Percentiles rank a stretch among this genome's conserved stretches.
Evolutionary conservation across 768 basidiomycete species (phyloP).

Genomic region (Tylopilus subfusipes): DNA sequence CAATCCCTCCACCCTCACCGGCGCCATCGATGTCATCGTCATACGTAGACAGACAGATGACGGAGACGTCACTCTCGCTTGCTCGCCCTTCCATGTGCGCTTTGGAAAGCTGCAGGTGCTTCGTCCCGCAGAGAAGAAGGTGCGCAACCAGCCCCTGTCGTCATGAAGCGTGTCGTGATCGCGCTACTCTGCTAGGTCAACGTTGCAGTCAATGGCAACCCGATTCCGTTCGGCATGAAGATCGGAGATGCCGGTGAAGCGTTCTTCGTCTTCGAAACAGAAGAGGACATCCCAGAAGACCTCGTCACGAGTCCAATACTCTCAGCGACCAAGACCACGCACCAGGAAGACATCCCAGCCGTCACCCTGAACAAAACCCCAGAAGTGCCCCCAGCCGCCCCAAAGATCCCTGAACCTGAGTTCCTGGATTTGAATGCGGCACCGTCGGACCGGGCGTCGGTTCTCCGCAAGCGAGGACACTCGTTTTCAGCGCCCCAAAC

Average conservation of each 20-base stretch:
- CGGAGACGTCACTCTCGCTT: conserved; percentile 69
- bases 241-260: conserved; percentile 98
- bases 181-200: conserved; percentile 61
- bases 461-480: conserved; percentile 22
- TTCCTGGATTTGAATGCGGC: conserved; percentile 78
- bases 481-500: conserved; percentile 29
- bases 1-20: conserved; percentile 95
- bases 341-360: conserved; percentile 30
- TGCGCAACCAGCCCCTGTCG: conserved; percentile 26
- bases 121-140: conserved; percentile 91
- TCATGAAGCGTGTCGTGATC: background rate
- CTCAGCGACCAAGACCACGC: conserved; percentile 45
- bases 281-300: conserved; percentile 88
- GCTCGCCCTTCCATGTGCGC: conserved; percentile 95
- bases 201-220: conserved; percentile 79
- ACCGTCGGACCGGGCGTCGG: conserved; percentile 9
- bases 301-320: conserved; percentile 92
- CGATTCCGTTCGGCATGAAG: conserved; percentile 95
- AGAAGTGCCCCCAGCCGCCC: conserved; percentile 1
- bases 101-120: conserved; percentile 98
- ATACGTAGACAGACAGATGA: conserved; percentile 68
- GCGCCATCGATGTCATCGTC: conserved; percentile 99
- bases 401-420: conserved; percentile 59
- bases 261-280: conserved; percentile 97
- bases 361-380: conserved; percentile 19